Conservation (phyloP, 2,329 filamentous ascomycete species). For the Phialocephala subalpina region DNA sequence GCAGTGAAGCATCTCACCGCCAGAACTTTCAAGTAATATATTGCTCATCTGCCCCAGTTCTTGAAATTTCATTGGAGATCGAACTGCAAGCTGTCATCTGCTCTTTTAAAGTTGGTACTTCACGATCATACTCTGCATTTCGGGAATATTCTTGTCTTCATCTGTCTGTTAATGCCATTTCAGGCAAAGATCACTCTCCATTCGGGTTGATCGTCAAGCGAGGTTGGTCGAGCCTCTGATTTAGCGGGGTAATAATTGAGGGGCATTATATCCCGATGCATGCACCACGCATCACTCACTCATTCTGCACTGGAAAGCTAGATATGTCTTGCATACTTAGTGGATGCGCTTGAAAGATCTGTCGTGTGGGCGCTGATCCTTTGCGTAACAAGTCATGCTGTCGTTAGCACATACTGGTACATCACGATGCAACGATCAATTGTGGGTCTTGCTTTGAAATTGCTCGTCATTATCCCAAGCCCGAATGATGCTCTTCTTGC, state of each 20-base stretch:
- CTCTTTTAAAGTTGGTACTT: background rate
- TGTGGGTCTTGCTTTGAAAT: no score
- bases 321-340: background rate
- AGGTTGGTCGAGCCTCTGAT: background rate
- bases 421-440: no score
- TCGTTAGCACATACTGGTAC: no score
- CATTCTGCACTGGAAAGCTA: background rate
- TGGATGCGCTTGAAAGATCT: background rate
- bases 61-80: background rate
- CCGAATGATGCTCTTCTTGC: no score
- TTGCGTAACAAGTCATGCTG: no score
- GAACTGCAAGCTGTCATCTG: constrained; percentile 1
- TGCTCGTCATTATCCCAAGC: no score
- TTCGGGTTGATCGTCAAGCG: constrained; percentile 10
- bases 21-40: background rate
- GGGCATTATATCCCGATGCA: background rate
- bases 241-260: background rate
- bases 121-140: background rate
- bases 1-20: background rate
- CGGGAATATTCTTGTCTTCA: background rate
- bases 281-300: background rate
- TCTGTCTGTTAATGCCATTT: constrained; percentile 4
- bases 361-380: background rate
- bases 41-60: constrained; percentile 1
- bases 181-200: constrained; percentile 4